Evolutionary conservation across 2,329 filamentous ascomycete species (phyloP).

Genomic region (Exutisphaerella laricina): DNA sequence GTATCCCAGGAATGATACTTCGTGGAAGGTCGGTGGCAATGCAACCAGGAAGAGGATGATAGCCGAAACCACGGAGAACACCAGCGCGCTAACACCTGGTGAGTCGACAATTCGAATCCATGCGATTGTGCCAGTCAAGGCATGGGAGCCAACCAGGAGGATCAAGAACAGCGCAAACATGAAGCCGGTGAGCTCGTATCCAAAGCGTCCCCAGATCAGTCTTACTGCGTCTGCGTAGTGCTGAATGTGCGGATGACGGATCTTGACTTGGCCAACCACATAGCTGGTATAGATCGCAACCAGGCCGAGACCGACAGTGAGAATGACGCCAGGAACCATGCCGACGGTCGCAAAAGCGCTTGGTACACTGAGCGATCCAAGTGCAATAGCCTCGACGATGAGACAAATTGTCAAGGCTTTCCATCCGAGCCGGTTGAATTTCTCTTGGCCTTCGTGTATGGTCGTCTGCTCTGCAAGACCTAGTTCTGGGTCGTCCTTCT

Average conservation of each 20-base stretch:
- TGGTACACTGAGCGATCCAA: constrained; percentile 55
- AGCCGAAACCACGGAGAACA: constrained; percentile 41
- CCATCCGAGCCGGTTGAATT: constrained; percentile 45
- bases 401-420: constrained; percentile 41
- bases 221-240: constrained; percentile 43
- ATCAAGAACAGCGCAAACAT: constrained; percentile 42
- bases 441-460: constrained; percentile 29
- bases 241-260: constrained; percentile 41
- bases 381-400: constrained; percentile 56
- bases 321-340: constrained; percentile 51
- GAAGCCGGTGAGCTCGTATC: constrained; percentile 39
- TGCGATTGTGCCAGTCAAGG: constrained; percentile 43
- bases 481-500: constrained; percentile 14
- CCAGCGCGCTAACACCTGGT: constrained; percentile 37
- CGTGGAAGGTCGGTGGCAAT: constrained; percentile 34
- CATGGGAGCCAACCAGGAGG: constrained; percentile 41
- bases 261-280: constrained; percentile 57
- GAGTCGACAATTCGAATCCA: constrained; percentile 39
- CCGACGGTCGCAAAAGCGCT: constrained; percentile 51
- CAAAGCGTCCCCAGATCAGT: constrained; percentile 39
- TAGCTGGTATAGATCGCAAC: constrained; percentile 58
- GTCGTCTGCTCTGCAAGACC: constrained; percentile 20
- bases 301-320: constrained; percentile 51
- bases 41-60: constrained; percentile 35
- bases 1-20: constrained; percentile 34